phyloP scores from a whole-genome alignment of 768 basidiomycete genomes.

The Neoboletus brunneissimus region DNA sequence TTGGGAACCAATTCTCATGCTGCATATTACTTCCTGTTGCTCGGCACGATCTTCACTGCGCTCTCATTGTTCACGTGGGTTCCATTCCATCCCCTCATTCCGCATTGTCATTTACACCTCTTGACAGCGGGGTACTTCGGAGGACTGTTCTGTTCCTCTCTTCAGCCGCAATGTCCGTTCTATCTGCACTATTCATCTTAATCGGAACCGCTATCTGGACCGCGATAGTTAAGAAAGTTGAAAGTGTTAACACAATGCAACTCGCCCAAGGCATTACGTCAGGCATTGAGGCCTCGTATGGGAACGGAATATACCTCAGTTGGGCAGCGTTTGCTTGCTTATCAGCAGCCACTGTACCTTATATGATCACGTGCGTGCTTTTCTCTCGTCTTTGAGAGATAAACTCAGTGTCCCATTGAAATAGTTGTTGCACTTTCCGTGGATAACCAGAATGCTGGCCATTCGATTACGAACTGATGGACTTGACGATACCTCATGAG shows the following conservation, averaged over 20 bases:
- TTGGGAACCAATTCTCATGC: conserved; percentile 61
- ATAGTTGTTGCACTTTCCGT: conserved; percentile 80
- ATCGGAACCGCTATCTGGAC: conserved; percentile 79
- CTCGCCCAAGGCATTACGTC: conserved; percentile 44
- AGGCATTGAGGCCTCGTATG: conserved; percentile 63
- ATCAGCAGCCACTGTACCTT: conserved; percentile 64
- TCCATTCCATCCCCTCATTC: not conserved
- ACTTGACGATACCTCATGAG: conserved; percentile 18
- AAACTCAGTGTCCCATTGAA: not conserved
- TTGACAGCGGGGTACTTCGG: conserved; percentile 60
- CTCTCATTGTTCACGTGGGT: conserved; percentile 67
- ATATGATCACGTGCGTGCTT: conserved; percentile 65
- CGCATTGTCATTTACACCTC: conserved; percentile 1
- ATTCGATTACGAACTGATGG: conserved; percentile 19
- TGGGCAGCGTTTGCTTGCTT: conserved; percentile 77
- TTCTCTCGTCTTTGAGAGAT: not conserved
- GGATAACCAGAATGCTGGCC: conserved; percentile 44
- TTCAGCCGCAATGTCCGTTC: conserved; percentile 59
- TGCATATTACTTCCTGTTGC: conserved; percentile 72
- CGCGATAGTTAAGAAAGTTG: conserved; percentile 60
- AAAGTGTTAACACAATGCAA: conserved; percentile 53
- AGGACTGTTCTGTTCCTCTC: conserved; percentile 63
- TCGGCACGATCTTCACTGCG: conserved; percentile 67
- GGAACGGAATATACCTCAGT: conserved; percentile 59
- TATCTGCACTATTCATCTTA: conserved; percentile 61